phyloP scores from a whole-genome alignment of 2,329 filamentous ascomycete species.

The Fusarium bulbicola region DNA sequence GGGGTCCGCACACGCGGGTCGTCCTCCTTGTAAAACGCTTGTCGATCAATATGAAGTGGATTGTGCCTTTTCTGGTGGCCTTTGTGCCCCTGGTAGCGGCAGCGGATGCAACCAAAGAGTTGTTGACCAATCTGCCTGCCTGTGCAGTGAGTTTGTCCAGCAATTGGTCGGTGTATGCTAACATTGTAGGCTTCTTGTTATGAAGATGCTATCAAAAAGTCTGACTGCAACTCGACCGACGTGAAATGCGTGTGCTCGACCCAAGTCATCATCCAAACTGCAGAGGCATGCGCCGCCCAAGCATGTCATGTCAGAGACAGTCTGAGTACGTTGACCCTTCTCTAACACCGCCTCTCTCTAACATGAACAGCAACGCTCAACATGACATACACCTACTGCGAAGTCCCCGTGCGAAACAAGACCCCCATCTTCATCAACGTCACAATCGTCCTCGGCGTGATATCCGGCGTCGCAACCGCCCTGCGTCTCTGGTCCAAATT shows the following conservation, averaged over 20 bases:
- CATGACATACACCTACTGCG: slow-evolving; percentile 29
- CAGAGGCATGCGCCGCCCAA: slow-evolving; percentile 11
- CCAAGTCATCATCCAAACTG: slow-evolving; percentile 26
- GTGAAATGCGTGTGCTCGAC: slow-evolving; percentile 37
- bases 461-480: slow-evolving; percentile 47
- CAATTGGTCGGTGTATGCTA: not conserved
- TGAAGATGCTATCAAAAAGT: slow-evolving; percentile 1
- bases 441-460: slow-evolving; percentile 39
- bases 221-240: slow-evolving; percentile 30
- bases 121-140: slow-evolving; percentile 25
- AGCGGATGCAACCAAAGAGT: slow-evolving; percentile 19
- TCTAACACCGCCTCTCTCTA: accelerated
- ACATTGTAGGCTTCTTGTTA: slow-evolving; percentile 15
- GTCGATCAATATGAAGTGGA: slow-evolving; percentile 39
- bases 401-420: slow-evolving; percentile 16
- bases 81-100: slow-evolving; percentile 27
- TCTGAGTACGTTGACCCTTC: not conserved
- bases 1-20: slow-evolving; percentile 1
- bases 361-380: slow-evolving; percentile 4
- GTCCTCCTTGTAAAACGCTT: slow-evolving; percentile 7
- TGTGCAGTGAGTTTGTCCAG: slow-evolving; percentile 29
- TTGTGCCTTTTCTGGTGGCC: slow-evolving; percentile 29
- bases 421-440: slow-evolving; percentile 19
- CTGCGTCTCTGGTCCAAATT: slow-evolving; percentile 47
- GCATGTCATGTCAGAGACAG: slow-evolving; percentile 5